Percentiles rank a stretch among this genome's conserved stretches.
Conservation (phyloP, 345 rosid genomes). For the Melastoma malabathricum region DNA sequence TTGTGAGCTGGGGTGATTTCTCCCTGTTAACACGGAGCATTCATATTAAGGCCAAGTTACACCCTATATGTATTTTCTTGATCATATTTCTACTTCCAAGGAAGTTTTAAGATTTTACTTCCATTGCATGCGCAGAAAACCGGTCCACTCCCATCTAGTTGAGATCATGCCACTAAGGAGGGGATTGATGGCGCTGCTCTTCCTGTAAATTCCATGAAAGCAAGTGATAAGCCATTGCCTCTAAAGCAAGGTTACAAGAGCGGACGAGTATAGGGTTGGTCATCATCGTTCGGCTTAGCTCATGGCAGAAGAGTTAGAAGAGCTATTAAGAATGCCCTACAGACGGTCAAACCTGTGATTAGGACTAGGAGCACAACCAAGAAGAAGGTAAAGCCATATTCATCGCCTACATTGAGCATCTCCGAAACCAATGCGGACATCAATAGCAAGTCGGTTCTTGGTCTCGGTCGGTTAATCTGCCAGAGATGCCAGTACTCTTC, state of each 20-base stretch:
- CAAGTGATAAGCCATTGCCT: no score
- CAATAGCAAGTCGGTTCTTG: slow-evolving; percentile 16
- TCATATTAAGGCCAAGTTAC: no score
- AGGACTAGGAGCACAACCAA: slow-evolving; percentile 39
- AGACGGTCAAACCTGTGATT: slow-evolving; percentile 37
- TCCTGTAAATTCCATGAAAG: no score
- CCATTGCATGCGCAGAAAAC: no score
- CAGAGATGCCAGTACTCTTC: slow-evolving; percentile 67
- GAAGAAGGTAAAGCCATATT: slow-evolving; percentile 46
- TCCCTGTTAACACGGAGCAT: no score
- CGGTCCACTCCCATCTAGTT: no score
- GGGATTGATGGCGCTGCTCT: no score
- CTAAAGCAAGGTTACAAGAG: slow-evolving; percentile 22
- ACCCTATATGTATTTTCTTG: no score
- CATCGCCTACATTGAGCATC: slow-evolving; percentile 11
- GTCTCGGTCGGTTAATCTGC: slow-evolving; percentile 42
- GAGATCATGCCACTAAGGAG: no score
- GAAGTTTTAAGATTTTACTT: no score
- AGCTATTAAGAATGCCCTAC: slow-evolving; percentile 33
- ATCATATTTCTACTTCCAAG: no score
- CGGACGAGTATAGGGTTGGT: slow-evolving; percentile 16
- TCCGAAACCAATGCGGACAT: slow-evolving; percentile 19
- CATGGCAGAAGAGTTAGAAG: slow-evolving; percentile 30
- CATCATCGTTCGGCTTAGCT: slow-evolving; percentile 23
- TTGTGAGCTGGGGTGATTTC: no score